Conservation (phyloP, 805 yeast species). For the Metschnikowia continentalis region DNA sequence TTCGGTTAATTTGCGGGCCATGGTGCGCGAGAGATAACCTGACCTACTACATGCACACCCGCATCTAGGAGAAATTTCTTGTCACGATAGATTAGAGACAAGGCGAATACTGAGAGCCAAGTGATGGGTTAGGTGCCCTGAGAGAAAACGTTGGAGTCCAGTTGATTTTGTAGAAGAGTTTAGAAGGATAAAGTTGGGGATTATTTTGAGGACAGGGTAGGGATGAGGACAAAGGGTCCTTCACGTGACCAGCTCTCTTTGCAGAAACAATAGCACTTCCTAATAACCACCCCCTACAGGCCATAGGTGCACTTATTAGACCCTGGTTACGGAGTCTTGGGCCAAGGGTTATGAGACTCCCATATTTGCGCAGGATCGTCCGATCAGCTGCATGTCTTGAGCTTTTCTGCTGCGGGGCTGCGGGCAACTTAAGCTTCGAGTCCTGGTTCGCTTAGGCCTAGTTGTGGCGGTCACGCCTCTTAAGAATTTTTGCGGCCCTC, state of each 20-base stretch:
- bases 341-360: neutral
- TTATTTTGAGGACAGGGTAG: too few species aligned
- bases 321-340: neutral
- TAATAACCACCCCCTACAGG: neutral
- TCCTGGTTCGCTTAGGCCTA: neutral
- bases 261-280: neutral
- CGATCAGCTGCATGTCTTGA: neutral
- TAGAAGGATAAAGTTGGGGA: too few species aligned
- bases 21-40: slow-evolving; percentile 1
- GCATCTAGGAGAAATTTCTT: neutral
- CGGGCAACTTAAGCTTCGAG: neutral
- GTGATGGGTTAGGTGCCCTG: too few species aligned
- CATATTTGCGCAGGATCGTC: neutral
- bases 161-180: too few species aligned
- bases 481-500: neutral
- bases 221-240: neutral
- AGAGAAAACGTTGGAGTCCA: too few species aligned
- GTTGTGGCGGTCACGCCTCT: neutral
- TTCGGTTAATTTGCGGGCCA: slow-evolving; percentile 1
- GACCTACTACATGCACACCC: neutral
- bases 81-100: neutral
- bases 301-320: neutral
- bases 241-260: neutral
- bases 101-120: too few species aligned
- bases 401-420: neutral